Conservation (phyloP, 192 early-diverging fungal genomes). For the Coemansia sp. region DNA sequence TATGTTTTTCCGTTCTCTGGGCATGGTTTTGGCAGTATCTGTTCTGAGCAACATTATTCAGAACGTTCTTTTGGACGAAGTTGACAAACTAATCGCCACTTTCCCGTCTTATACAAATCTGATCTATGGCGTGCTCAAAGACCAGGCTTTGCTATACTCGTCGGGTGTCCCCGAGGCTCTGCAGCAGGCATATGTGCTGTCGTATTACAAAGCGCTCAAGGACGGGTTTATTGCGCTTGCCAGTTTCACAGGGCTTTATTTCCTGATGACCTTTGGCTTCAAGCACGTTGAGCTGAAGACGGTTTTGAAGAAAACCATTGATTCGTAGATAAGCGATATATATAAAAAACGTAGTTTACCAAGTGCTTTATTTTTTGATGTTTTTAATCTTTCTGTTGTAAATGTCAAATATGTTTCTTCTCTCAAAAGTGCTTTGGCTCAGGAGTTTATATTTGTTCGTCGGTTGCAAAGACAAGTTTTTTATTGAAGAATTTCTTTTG, state of each 20-base stretch:
- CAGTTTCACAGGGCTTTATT: slow-evolving; percentile 24
- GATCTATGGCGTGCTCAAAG: slow-evolving; percentile 13
- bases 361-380: too few species aligned
- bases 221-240: slow-evolving; percentile 27
- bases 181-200: slow-evolving; percentile 6
- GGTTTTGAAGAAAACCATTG: slow-evolving; percentile 38
- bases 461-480: too few species aligned
- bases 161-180: slow-evolving; percentile 4
- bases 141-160: slow-evolving; percentile 20
- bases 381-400: too few species aligned
- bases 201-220: slow-evolving; percentile 24
- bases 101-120: slow-evolving; percentile 28
- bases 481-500: background rate
- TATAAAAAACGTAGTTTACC: too few species aligned
- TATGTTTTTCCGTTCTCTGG: slow-evolving; percentile 67
- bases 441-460: too few species aligned
- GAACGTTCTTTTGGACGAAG: slow-evolving; percentile 54
- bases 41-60: slow-evolving; percentile 60
- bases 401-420: too few species aligned
- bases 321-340: slow-evolving; percentile 4
- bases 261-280: slow-evolving; percentile 27
- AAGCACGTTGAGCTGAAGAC: slow-evolving; percentile 40
- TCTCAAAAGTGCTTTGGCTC: too few species aligned
- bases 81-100: slow-evolving; percentile 20
- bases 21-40: slow-evolving; percentile 58